Evolutionary conservation across 768 basidiomycete genomes (phyloP), one percentile per base, ranked within the genome.

Genomic region (Lepiota brunneoincarnata): DNA sequence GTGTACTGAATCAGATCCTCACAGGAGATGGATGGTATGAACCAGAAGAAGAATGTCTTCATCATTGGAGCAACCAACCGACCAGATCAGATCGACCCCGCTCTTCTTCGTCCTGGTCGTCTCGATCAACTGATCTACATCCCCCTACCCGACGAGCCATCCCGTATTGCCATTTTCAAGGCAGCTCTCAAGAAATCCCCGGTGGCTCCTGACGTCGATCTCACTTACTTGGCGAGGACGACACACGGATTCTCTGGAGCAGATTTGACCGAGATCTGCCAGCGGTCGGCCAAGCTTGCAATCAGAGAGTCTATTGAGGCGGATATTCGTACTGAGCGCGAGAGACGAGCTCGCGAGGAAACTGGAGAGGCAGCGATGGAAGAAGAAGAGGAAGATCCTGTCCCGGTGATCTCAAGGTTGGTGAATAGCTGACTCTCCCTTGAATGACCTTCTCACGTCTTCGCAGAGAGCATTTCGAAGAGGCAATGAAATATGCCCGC

Each of bases 11-110:
- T 73, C 92, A 95, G 67, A 90, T 95, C 61, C 84, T 97, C 6
- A 97, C 95, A n/a, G 56, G 95, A 98, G 74, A 97, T 98, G 93
- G 94, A 98, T 68, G 94, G 94, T 58, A 95, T 98, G 91, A 95
- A 94, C 74, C 78, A 91, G 40, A 97, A 96, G 84, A 98, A 98
- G 83, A 98, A 97, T 68, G 91, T 93, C n/a, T 95, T 94, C 76
- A 93, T 93, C 74, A 97, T 97, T 58, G 94, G 94, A 58, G 94
- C 94, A 24, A 98, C 94, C 57, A 98, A 98, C 77, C 80, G 95
- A 62, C 94, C 93, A 24, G 95, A 98, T 71, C 93, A 96, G 72
- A 94, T 97, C 64, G 92, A 97, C 67, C 75, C 91, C 41, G 94
- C 95, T 15, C 80, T 95, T 37, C 83, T 95, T 59, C 94, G 94